Base-by-base conservation (phyloP, 1,139 yeast species). In the Hansenula sp. region DNA sequence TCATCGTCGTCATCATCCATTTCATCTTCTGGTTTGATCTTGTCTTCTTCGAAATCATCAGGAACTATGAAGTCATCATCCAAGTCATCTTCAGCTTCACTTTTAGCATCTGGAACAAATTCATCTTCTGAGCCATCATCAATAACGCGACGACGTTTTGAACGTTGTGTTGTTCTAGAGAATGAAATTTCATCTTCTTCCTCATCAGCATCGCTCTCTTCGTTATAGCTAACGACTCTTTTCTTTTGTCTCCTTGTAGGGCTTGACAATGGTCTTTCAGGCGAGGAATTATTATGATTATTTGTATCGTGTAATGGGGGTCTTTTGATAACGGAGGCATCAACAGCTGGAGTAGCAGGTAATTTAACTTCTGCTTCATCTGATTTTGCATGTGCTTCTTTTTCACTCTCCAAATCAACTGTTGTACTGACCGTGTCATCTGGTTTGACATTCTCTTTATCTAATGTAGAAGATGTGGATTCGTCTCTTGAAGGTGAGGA, bases 141-240 rank as follows among this genome's bases (percentile, higher is more conserved):
- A 25, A 53, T 51, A 31, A 59, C 53, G 38, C 53, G 58, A 34
- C 59, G 55, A 44, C 58, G 59, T 41, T 61, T 64, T n/a, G n/a
- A n/a, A 31, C 56, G 51, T 32, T 46, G 43, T n/a, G n/a, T n/a
- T 21, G 49, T 42, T 17, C 49, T 49, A 19, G 45, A 47, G 21
- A 50, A 32, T 9, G 55, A 37, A 10, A 51, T 48, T 11, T 50
- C 57, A 11, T 53, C 63, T 11, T 59, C 65, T 21, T 66, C 72
- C 17, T 63, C 67, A 5, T 57, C n/a, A n/a, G n/a, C 67, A 31
- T 65, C 71, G 40, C 62, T 59, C 3, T 60, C 47, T 54, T 72
- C 78, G 0, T 66, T 61, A 45, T 72, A 72, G 39, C 61, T 68
- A n/a, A 34, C 10, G 10, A 71, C 53, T 30, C 55, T 62, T 47